phyloP scores from a whole-genome alignment of 805 yeast genomes.

The Ogataea parapolymorpha region DNA sequence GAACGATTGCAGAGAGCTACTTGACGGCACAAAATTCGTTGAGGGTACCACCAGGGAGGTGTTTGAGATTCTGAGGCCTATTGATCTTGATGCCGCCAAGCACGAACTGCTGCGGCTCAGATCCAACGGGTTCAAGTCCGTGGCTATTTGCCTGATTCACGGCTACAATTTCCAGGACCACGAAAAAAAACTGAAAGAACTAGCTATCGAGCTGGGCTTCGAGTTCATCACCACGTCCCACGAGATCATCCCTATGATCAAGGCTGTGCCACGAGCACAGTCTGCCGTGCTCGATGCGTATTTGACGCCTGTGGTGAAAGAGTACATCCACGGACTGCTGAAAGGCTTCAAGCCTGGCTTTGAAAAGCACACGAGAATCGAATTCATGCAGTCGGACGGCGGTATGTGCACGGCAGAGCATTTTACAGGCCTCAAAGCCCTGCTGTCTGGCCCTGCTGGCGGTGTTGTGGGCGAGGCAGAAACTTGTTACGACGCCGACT shows the following conservation, averaged over 20 bases:
- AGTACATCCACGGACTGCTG: conserved; percentile 37
- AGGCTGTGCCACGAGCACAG: conserved; percentile 39
- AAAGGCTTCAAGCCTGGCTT: conserved; percentile 34
- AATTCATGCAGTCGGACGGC: conserved; percentile 60
- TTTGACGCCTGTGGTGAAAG: conserved; percentile 40
- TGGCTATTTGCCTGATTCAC: conserved; percentile 37
- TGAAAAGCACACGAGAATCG: conserved; percentile 34
- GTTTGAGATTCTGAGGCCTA: conserved; percentile 36
- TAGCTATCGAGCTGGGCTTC: conserved; percentile 49
- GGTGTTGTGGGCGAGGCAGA: conserved; percentile 58
- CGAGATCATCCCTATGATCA: conserved; percentile 37
- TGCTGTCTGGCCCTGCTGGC: conserved; percentile 60
- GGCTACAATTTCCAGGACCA: conserved; percentile 38
- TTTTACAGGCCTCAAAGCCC: conserved; percentile 51
- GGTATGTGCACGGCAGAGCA: conserved; percentile 52
- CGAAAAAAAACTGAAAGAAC: conserved; percentile 32
- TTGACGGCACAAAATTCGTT: conserved; percentile 29
- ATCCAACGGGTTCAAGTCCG: conserved; percentile 30
- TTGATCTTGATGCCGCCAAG: conserved; percentile 24
- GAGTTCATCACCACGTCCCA: conserved; percentile 36
- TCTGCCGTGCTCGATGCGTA: conserved; percentile 43
- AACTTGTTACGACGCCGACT: conserved; percentile 44
- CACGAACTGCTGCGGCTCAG: conserved; percentile 25
- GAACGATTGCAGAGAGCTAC: conserved; percentile 13
- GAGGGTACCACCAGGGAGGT: conserved; percentile 40